phyloP scores from a whole-genome alignment of 2,329 filamentous ascomycete species.

The Cordyceps cicadae region DNA sequence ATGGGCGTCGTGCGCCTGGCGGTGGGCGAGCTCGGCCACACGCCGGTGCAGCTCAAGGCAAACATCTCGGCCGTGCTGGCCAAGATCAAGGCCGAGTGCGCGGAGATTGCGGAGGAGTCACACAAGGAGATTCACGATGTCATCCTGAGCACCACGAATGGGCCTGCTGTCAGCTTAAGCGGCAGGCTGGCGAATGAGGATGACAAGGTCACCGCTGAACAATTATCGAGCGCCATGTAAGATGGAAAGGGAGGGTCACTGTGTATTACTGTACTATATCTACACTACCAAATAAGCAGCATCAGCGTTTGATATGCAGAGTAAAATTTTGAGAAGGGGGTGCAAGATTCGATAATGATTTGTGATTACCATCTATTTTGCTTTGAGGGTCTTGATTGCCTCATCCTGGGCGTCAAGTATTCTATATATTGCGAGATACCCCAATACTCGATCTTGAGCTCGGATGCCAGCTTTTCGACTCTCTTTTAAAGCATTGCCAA shows the following conservation, averaged over 20 bases:
- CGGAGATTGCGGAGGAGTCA: conserved; percentile 52
- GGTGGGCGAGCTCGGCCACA: conserved; percentile 85
- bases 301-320: conserved; percentile 13
- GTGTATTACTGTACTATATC: conserved; percentile 11
- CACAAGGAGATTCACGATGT: conserved; percentile 46
- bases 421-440: conserved; percentile 45
- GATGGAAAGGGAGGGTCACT: conserved; percentile 13
- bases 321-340: not conserved
- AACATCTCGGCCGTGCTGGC: conserved; percentile 76
- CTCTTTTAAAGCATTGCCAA: conserved; percentile 41
- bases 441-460: conserved; percentile 40
- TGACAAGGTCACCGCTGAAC: conserved; percentile 44
- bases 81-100: conserved; percentile 70
- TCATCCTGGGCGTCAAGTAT: conserved; percentile 44
- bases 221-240: conserved; percentile 49
- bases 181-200: conserved; percentile 63
- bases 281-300: conserved; percentile 13
- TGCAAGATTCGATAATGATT: conserved; percentile 21
- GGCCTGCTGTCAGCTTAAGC: conserved; percentile 78
- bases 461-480: conserved; percentile 33
- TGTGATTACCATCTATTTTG: conserved; percentile 19
- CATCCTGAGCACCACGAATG: conserved; percentile 79
- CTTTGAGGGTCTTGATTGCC: conserved; percentile 37
- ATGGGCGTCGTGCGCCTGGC: conserved; percentile 77
- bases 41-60: conserved; percentile 73